A percentile compares a stretch with the other conserved stretches of the same genome.
phyloP scores from a whole-genome alignment of 306 rosid species.

The Alnus glutinosa region DNA sequence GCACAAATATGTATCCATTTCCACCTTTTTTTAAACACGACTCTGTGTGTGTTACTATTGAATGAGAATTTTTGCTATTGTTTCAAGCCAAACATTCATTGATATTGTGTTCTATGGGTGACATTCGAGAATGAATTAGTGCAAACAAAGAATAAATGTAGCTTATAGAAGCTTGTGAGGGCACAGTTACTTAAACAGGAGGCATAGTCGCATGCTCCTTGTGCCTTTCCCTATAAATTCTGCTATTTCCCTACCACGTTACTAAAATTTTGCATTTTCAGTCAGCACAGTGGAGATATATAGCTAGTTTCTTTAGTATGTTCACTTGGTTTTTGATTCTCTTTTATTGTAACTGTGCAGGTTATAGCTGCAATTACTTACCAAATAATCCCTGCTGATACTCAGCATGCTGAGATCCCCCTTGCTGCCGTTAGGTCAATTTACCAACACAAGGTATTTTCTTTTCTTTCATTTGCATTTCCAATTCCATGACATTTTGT shows the following conservation, averaged over 20 bases:
- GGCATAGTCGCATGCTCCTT: neutral
- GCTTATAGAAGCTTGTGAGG: neutral
- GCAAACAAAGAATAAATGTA: neutral
- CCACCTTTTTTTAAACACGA: neutral
- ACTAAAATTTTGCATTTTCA: neutral
- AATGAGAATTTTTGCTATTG: neutral
- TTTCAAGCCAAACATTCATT: neutral
- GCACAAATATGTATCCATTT: neutral
- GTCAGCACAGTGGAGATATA: neutral
- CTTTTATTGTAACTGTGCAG: constrained; percentile 37
- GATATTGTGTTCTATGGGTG: neutral
- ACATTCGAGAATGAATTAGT: neutral
- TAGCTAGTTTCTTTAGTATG: neutral
- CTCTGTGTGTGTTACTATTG: neutral
- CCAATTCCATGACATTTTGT: neutral
- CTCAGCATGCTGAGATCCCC: constrained; percentile 88
- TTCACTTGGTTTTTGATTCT: neutral
- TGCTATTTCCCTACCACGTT: neutral
- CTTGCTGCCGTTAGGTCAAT: constrained; percentile 74
- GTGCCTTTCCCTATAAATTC: neutral
- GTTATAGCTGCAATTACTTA: constrained; percentile 80
- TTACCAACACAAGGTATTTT: constrained; percentile 68
- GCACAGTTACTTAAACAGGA: neutral
- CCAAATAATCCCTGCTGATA: constrained; percentile 89
- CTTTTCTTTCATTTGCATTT: neutral